Conservation (phyloP, 2,329 filamentous ascomycete genomes). For the Sodiomyces alkalinus region DNA sequence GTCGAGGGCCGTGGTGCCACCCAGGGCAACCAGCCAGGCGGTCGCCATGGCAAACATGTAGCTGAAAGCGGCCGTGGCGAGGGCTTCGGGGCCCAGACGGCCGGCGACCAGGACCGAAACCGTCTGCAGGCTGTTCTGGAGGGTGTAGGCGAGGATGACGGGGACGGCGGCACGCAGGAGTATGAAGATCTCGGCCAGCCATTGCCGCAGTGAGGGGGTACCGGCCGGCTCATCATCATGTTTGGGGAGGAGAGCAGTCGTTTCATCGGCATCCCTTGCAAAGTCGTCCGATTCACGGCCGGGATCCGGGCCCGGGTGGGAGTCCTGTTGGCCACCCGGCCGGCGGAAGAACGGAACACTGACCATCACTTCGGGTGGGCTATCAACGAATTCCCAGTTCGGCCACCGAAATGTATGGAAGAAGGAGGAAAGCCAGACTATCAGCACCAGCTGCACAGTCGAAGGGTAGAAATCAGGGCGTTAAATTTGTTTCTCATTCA, state of each 20-base stretch:
- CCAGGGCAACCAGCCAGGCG: constrained; percentile 73
- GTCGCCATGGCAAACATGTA: constrained; percentile 93
- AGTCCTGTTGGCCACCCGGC: no score
- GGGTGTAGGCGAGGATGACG: constrained; percentile 69
- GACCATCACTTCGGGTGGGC: no score
- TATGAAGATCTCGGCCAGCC: constrained; percentile 43
- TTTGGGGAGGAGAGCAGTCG: constrained; percentile 7
- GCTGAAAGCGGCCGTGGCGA: constrained; percentile 71
- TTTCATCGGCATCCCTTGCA: no score
- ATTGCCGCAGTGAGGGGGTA: background rate
- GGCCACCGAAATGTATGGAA: no score
- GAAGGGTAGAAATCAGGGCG: no score
- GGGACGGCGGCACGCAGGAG: constrained; percentile 56
- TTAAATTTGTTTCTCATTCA: no score
- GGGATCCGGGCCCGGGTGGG: no score
- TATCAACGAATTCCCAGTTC: no score
- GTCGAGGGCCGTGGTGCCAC: constrained; percentile 74
- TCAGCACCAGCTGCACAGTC: no score
- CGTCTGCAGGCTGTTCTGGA: constrained; percentile 78
- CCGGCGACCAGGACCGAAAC: constrained; percentile 70
- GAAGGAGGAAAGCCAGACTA: no score
- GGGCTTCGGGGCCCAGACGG: constrained; percentile 60
- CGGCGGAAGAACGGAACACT: no score
- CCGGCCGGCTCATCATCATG: background rate
- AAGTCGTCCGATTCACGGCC: no score